phyloP scores from a whole-genome alignment of 116 monocot species.

The Zostera marina region DNA sequence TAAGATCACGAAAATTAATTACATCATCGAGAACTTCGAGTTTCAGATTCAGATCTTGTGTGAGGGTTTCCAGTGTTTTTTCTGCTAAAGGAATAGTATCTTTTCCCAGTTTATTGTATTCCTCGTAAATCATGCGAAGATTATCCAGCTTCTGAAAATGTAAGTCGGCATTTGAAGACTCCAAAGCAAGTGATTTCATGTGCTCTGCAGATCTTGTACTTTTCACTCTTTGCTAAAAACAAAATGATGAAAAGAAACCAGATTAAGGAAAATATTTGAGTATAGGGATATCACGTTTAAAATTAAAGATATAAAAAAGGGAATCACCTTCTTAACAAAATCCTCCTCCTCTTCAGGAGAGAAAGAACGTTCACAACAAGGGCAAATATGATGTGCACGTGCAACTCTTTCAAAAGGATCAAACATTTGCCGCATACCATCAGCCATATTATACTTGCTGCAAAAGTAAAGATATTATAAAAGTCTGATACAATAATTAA shows the following conservation, averaged over 20 bases:
- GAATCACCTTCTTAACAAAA: slow-evolving; percentile 68
- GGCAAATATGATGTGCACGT: slow-evolving; percentile 84
- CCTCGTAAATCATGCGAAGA: slow-evolving; percentile 74
- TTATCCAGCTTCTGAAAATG: slow-evolving; percentile 82
- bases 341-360: slow-evolving; percentile 85
- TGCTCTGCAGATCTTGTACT: slow-evolving; percentile 81
- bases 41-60: slow-evolving; percentile 53
- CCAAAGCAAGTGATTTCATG: slow-evolving; percentile 53
- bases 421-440: slow-evolving; percentile 98
- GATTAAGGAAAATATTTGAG: background rate
- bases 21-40: slow-evolving; percentile 85
- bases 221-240: slow-evolving; percentile 82
- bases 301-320: background rate
- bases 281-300: background rate
- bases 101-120: slow-evolving; percentile 72
- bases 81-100: slow-evolving; percentile 70
- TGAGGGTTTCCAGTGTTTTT: slow-evolving; percentile 49
- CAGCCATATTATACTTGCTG: slow-evolving; percentile 85
- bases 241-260: slow-evolving; percentile 8
- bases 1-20: slow-evolving; percentile 8
- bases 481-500: background rate
- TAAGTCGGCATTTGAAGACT: slow-evolving; percentile 76
- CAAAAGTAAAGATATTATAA: slow-evolving; percentile 2
- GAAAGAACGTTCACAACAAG: slow-evolving; percentile 96
- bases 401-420: slow-evolving; percentile 97